A percentile compares a stretch with the other conserved stretches of the same genome.
These are phyloP conservation scores for Coemansia sp. DNA, from an alignment of 192 early-diverging fungal genomes.

Conservation along the genomic window DNA sequence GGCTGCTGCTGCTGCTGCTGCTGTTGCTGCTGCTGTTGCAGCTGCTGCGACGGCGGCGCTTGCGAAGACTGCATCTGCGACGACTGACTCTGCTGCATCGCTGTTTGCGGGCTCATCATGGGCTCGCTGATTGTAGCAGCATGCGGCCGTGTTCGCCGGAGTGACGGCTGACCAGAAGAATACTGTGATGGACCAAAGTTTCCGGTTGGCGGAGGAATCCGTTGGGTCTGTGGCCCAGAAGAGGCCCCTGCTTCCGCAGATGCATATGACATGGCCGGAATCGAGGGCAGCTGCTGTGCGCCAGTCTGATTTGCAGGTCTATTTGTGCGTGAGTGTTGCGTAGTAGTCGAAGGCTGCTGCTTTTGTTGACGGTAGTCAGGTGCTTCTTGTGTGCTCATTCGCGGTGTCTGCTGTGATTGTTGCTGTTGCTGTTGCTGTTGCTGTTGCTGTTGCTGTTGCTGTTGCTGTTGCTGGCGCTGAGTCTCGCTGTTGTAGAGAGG, in stretches of 20 bases:
- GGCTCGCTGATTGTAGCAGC: constrained; percentile 55
- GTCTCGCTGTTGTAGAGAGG: neutral
- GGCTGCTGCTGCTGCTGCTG: constrained; percentile 20
- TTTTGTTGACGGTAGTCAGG: neutral
- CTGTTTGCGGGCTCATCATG: constrained; percentile 26
- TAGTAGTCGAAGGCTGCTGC: neutral
- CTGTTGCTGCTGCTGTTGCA: constrained; percentile 3
- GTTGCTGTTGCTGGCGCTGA: neutral
- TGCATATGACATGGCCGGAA: constrained; percentile 17
- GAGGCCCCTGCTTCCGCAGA: neutral
- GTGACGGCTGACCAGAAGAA: constrained; percentile 4
- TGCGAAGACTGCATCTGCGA: neutral
- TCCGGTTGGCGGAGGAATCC: constrained; percentile 5
- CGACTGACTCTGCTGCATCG: constrained; percentile 6
- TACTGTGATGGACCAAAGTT: constrained; percentile 3
- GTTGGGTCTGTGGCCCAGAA: constrained; percentile 5
- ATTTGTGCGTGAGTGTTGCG: neutral
- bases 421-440: constrained; percentile 6
- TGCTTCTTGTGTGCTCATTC: constrained; percentile 2
- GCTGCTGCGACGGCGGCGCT: constrained; percentile 2
- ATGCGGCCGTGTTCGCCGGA: constrained; percentile 43
- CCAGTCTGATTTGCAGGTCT: constrained; percentile 2
- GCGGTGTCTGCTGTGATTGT: neutral
- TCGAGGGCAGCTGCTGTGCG: constrained; percentile 11
- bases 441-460: constrained; percentile 4